These are phyloP conservation scores for Lactifluus volemus DNA, from an alignment of 768 basidiomycete genomes.

Conservation along the genomic window DNA sequence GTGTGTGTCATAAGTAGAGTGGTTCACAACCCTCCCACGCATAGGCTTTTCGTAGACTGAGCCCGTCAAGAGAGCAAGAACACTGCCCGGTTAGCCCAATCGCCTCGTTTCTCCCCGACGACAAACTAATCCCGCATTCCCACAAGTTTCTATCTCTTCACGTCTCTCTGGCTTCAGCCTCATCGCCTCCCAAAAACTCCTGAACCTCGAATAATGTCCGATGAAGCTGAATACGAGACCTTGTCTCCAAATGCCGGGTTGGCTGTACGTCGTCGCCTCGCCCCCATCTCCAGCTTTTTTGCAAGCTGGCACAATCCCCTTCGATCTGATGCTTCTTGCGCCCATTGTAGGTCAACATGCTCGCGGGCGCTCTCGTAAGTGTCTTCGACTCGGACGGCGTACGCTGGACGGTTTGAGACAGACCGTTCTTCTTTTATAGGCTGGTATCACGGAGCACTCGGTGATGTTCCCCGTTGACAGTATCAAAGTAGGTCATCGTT, in stretches of 20 bases:
- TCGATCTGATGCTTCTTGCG: constrained; percentile 12
- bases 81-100: background rate
- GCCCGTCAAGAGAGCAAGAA: too few relatives aligned
- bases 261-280: constrained; percentile 38
- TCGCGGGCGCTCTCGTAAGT: constrained; percentile 91
- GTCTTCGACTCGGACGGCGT: background rate
- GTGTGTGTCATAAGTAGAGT: background rate
- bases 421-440: constrained; percentile 38
- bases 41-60: background rate
- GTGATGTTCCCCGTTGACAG: constrained; percentile 99
- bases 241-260: constrained; percentile 73
- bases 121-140: background rate
- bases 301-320: background rate
- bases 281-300: background rate
- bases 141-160: background rate
- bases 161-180: background rate
- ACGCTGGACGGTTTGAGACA: background rate
- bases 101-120: background rate
- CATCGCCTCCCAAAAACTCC: background rate
- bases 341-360: constrained; percentile 75
- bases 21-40: background rate
- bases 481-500: constrained; percentile 66
- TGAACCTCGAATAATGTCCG: constrained; percentile 26
- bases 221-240: constrained; percentile 57
- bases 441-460: constrained; percentile 97